Conservation (phyloP, 805 yeast species). For the Wickerhamiella brachini region DNA sequence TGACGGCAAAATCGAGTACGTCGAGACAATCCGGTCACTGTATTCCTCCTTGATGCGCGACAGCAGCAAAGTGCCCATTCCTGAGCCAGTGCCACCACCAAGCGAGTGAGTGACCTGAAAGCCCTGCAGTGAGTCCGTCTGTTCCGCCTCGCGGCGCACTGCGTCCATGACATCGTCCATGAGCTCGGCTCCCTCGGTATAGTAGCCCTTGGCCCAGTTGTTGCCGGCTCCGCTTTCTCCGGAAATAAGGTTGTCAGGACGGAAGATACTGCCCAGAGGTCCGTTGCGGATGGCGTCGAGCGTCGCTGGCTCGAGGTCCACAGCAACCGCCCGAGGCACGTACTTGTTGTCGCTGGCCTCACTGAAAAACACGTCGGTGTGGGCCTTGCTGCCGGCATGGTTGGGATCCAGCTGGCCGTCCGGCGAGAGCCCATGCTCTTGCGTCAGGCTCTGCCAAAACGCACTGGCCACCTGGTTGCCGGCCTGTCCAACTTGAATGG, state of each 20-base stretch:
- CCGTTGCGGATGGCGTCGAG: slow-evolving; percentile 75
- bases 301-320: slow-evolving; percentile 91
- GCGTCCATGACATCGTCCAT: slow-evolving; percentile 87
- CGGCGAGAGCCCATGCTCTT: slow-evolving; percentile 25
- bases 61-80: slow-evolving; percentile 85
- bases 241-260: slow-evolving; percentile 83
- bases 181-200: slow-evolving; percentile 93
- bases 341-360: slow-evolving; percentile 70
- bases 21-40: slow-evolving; percentile 94
- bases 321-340: slow-evolving; percentile 89
- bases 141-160: slow-evolving; percentile 88
- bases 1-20: slow-evolving; percentile 89
- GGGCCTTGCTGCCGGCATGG: slow-evolving; percentile 23
- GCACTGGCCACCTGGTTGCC: slow-evolving; percentile 32
- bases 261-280: slow-evolving; percentile 64
- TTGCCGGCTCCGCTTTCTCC: slow-evolving; percentile 94
- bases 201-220: slow-evolving; percentile 96
- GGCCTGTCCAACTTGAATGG: slow-evolving; percentile 33
- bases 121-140: slow-evolving; percentile 87
- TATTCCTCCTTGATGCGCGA: slow-evolving; percentile 83
- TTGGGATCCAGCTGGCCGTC: slow-evolving; percentile 18
- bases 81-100: slow-evolving; percentile 96
- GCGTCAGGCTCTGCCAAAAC: slow-evolving; percentile 27
- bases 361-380: slow-evolving; percentile 72
- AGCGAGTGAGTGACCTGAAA: slow-evolving; percentile 78